A percentile compares a stretch with the other conserved stretches of the same genome.
Conservation (phyloP, 2,329 filamentous ascomycete genomes). For the Phaeosphaeria sp. region DNA sequence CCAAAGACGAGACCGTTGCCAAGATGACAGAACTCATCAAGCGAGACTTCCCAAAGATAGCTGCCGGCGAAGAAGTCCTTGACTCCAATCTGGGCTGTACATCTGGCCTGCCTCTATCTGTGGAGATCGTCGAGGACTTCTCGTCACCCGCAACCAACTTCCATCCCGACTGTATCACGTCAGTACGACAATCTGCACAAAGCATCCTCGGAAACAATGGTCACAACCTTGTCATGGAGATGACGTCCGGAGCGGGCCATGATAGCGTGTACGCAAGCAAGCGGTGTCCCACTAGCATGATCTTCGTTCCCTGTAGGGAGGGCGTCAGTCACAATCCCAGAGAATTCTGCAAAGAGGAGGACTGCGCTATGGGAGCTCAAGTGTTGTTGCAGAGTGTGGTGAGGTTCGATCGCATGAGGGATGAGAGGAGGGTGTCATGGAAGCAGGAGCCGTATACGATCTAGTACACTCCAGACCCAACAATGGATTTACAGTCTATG, state of each 20-base stretch:
- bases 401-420: slow-evolving; percentile 56
- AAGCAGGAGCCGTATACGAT: slow-evolving; percentile 41
- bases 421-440: slow-evolving; percentile 41
- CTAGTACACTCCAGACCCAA: neutral
- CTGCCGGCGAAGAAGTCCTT: slow-evolving; percentile 62
- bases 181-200: slow-evolving; percentile 67
- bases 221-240: slow-evolving; percentile 62
- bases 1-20: slow-evolving; percentile 62
- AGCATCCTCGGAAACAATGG: slow-evolving; percentile 61
- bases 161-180: slow-evolving; percentile 70
- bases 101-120: slow-evolving; percentile 58
- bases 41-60: slow-evolving; percentile 66
- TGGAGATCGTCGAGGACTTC: slow-evolving; percentile 68
- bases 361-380: slow-evolving; percentile 57
- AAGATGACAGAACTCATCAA: slow-evolving; percentile 65
- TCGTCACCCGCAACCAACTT: slow-evolving; percentile 66
- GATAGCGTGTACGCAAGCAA: slow-evolving; percentile 58
- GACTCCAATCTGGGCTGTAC: slow-evolving; percentile 53
- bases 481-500: neutral
- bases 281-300: slow-evolving; percentile 56
- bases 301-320: slow-evolving; percentile 57
- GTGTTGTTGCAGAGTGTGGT: slow-evolving; percentile 59
- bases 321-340: slow-evolving; percentile 57
- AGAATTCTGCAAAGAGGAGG: slow-evolving; percentile 55
- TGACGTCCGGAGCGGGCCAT: slow-evolving; percentile 71